These are phyloP conservation scores for Fimicolochytrium jonesii DNA, from an alignment of 192 early-diverging fungal genomes.

Conservation along the genomic window DNA sequence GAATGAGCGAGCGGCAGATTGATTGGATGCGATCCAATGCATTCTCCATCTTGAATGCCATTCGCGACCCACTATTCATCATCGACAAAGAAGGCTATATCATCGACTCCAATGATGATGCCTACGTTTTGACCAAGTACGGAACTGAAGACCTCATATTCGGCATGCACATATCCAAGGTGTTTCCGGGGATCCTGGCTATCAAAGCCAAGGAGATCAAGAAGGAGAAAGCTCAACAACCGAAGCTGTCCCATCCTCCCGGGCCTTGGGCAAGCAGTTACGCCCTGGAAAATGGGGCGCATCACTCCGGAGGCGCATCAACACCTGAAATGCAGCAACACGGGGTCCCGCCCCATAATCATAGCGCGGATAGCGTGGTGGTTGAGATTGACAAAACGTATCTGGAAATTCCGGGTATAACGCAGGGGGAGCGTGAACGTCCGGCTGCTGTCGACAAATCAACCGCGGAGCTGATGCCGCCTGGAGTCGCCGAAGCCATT, in stretches of 20 bases:
- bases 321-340: no score
- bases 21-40: constrained; percentile 26
- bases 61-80: constrained; percentile 21
- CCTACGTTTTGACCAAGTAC: constrained; percentile 2
- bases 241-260: constrained; percentile 14
- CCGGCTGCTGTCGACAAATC: no score
- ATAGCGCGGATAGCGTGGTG: constrained; percentile 2
- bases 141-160: constrained; percentile 12
- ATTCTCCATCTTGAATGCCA: constrained; percentile 10
- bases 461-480: no score
- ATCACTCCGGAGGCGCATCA: no score
- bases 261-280: constrained; percentile 11
- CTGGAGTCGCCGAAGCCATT: constrained; percentile 19
- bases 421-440: no score
- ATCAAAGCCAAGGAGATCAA: neutral
- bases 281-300: no score
- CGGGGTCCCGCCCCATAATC: no score
- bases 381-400: constrained; percentile 19
- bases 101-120: constrained; percentile 23
- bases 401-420: no score
- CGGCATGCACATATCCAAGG: constrained; percentile 7
- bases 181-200: constrained; percentile 1
- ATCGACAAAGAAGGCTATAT: constrained; percentile 22
- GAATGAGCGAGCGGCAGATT: constrained; percentile 11
- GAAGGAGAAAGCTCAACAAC: constrained; percentile 2